Evolutionary conservation across 2,329 filamentous ascomycete species (phyloP), one percentile per base, ranked within the genome.

Genomic region (Fusarium sp.): DNA sequence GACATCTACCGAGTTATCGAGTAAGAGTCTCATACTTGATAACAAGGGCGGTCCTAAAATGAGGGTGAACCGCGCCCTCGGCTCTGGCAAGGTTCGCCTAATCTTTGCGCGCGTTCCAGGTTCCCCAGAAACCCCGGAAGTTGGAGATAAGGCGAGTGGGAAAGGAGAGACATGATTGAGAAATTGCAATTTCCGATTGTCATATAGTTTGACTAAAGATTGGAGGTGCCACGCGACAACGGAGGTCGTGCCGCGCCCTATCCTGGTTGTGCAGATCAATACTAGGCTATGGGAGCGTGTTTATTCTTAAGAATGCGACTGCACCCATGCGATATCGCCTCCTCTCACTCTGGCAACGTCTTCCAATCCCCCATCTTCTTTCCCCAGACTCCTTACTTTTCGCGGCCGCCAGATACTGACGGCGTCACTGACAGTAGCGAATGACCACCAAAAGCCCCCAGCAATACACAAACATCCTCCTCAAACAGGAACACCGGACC

Each of bases 71-170:
- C 49, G 57, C 17, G 31, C 44, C 24, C 38, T 62, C 44, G 41
- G 60, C 54, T 39, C 41, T 11, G 8, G 4, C 51, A 39, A 63
- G 54, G 52, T 48, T 63, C 54, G 60, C 60, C 60, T 59, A 63
- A 60, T 48, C 42, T 31, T 42, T 38, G 18, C n/a, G 20, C 31
- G 36, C 38, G 35, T 48, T 36, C 60, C 52, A 65, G 66, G 20
- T 74, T 63, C 67, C 61, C 71, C 63, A 66, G 60, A 60, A 51
- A 72, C 69, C 69, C 69, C 65, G 51, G 65, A 69, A 45, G 33
- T 35, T 47, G 36, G 33, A 33, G 69, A 69, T 73, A 73, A 72
- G 65, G 38, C 48, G 35, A 56, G 39, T 11, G 28, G 18, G 39
- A 39, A 26, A 5, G 7, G 9, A 10, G 9, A 44, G 45, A 51